A percentile compares a stretch with the other conserved stretches of the same genome.
Evolutionary conservation across 768 basidiomycete genomes (phyloP).

Genomic region (Podaxis sp.): DNA sequence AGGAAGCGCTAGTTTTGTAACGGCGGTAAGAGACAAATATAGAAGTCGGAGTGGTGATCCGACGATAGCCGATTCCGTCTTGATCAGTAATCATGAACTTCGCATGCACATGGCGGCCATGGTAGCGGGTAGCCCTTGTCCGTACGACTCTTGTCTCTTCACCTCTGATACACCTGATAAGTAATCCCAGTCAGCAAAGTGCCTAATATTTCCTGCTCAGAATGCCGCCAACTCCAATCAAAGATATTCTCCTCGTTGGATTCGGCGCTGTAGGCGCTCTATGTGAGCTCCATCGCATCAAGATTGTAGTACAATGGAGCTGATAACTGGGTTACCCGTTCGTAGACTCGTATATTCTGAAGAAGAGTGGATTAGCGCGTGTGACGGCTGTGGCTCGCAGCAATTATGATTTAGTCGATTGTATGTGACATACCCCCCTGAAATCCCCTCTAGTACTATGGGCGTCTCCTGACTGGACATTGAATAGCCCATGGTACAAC

Average conservation of each 20-base stretch:
- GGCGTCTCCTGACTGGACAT: background rate
- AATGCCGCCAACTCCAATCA: slow-evolving; percentile 22
- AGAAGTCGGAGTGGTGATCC: background rate
- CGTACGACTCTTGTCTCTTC: background rate
- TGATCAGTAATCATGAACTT: background rate
- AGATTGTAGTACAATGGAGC: background rate
- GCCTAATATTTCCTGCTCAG: background rate
- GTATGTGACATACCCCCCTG: slow-evolving; percentile 26
- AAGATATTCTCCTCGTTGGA: slow-evolving; percentile 59
- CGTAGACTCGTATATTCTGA: slow-evolving; percentile 54
- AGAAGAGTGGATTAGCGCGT: slow-evolving; percentile 54
- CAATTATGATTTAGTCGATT: slow-evolving; percentile 56
- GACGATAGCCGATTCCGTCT: background rate
- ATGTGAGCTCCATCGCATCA: slow-evolving; percentile 38
- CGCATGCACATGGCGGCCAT: background rate
- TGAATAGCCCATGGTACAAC: slow-evolving; percentile 48
- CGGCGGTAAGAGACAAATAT: background rate
- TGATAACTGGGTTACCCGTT: background rate
- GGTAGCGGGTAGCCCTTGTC: background rate
- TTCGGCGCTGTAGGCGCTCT: slow-evolving; percentile 67
- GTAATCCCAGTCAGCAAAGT: background rate
- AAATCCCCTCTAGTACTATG: background rate
- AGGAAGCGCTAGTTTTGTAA: background rate
- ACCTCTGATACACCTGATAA: background rate
- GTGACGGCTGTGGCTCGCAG: slow-evolving; percentile 75